Conservation (phyloP, 75 land plant species). For the Pinus taeda region DNA sequence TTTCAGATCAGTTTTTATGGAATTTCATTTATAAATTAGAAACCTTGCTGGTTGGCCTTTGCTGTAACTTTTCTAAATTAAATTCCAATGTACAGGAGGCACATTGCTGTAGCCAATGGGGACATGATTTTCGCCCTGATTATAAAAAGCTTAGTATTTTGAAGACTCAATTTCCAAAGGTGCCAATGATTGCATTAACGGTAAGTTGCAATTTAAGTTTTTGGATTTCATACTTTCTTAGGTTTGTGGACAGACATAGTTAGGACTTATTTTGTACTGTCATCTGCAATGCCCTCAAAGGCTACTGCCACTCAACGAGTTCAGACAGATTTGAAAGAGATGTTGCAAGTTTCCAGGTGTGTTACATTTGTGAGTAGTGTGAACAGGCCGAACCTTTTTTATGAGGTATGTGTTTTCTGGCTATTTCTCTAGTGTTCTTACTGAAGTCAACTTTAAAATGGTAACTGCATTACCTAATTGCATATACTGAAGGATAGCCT, state of each 20-base stretch:
- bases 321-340: conserved; percentile 86
- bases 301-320: conserved; percentile 97
- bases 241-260: neutral
- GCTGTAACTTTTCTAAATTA: neutral
- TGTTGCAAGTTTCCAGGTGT: conserved; percentile 83
- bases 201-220: conserved; percentile 42
- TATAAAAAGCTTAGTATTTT: conserved; percentile 93
- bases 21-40: neutral
- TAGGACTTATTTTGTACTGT: neutral
- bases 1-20: neutral
- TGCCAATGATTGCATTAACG: conserved; percentile 91
- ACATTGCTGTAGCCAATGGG: conserved; percentile 99
- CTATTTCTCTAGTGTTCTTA: neutral
- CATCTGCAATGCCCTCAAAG: conserved; percentile 28
- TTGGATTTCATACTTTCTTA: neutral
- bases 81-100: conserved; percentile 70
- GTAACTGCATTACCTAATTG: neutral
- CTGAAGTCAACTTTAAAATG: neutral
- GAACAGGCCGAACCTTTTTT: conserved; percentile 97
- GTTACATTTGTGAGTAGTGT: conserved; percentile 90
- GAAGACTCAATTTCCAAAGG: conserved; percentile 94
- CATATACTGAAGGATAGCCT: neutral
- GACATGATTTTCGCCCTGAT: conserved; percentile 99
- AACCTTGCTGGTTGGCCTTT: neutral
- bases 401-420: conserved; percentile 56